phyloP scores from a whole-genome alignment of 352 stramenopile genomes.

The Globisporangium lucens region DNA sequence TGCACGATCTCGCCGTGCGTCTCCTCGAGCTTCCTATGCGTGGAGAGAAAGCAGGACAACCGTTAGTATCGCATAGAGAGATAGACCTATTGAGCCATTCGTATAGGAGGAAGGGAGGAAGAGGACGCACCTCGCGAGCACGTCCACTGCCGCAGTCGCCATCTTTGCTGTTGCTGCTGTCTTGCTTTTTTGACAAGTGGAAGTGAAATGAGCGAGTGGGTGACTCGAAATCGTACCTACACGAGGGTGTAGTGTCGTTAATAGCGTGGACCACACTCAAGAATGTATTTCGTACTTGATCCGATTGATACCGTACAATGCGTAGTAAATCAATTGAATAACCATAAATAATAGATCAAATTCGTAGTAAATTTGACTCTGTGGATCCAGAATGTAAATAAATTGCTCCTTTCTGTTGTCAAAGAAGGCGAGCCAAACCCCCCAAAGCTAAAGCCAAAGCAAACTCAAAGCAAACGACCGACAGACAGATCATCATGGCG shows the following conservation, averaged over 20 bases:
- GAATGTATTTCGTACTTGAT: neutral
- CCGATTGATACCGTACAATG: neutral
- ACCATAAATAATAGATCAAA: neutral
- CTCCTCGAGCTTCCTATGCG: conserved; percentile 56
- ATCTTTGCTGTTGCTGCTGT: conserved; percentile 10
- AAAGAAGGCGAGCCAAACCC: neutral
- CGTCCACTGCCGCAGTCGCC: conserved; percentile 17
- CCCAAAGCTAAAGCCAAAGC: neutral
- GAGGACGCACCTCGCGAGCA: conserved; percentile 18
- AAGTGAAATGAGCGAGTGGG: conserved; percentile 1
- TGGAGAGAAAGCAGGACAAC: neutral
- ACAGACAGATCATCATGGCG: neutral
- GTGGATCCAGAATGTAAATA: neutral
- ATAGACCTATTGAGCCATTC: too few species aligned
- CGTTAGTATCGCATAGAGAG: neutral
- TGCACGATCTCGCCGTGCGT: conserved; percentile 61
- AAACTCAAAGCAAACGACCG: too few species aligned
- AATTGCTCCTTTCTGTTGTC: neutral
- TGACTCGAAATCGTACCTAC: conserved; percentile 20
- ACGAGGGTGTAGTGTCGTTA: neutral
- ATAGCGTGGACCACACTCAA: neutral
- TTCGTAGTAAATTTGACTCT: neutral
- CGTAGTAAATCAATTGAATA: too few species aligned
- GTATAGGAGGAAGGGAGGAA: too few species aligned
- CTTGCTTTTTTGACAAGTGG: conserved; percentile 8